phyloP scores from a whole-genome alignment of 176 grass and related monocot species.

The Oryza nivara region DNA sequence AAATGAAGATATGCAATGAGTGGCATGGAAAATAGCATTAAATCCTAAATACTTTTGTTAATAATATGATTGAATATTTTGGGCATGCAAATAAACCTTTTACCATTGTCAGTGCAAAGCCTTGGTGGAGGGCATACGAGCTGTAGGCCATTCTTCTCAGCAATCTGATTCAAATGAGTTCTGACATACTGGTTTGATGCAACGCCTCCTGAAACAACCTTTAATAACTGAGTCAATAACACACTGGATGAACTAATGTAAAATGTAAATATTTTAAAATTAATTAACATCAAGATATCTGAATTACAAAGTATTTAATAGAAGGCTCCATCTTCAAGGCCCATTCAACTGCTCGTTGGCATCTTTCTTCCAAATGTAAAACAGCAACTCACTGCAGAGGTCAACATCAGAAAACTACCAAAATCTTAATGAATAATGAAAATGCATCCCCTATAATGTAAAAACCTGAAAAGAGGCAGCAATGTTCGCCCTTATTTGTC shows the following conservation, averaged over 20 bases:
- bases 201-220: conserved; percentile 97
- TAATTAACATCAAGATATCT: conserved; percentile 43
- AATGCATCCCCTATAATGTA: not conserved
- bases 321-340: conserved; percentile 91
- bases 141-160: conserved; percentile 62
- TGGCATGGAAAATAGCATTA: conserved; percentile 11
- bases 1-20: conserved; percentile 1
- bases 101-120: conserved; percentile 99
- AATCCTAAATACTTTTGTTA: not conserved
- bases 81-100: conserved; percentile 27
- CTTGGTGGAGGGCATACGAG: conserved; percentile 83
- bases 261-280: conserved; percentile 9
- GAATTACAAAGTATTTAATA: conserved; percentile 85
- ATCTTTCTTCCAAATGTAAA: conserved; percentile 98
- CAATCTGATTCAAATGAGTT: conserved; percentile 65
- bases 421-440: conserved; percentile 18
- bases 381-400: conserved; percentile 78
- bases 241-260: not conserved
- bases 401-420: conserved; percentile 23
- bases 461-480: conserved; percentile 99
- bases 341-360: conserved; percentile 95
- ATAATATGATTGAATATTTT: conserved; percentile 6
- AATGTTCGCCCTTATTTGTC: conserved; percentile 73
- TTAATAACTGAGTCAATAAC: conserved; percentile 43
- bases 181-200: conserved; percentile 91